Conservation (phyloP, 83 land plant genomes). For the Picea mariana region DNA sequence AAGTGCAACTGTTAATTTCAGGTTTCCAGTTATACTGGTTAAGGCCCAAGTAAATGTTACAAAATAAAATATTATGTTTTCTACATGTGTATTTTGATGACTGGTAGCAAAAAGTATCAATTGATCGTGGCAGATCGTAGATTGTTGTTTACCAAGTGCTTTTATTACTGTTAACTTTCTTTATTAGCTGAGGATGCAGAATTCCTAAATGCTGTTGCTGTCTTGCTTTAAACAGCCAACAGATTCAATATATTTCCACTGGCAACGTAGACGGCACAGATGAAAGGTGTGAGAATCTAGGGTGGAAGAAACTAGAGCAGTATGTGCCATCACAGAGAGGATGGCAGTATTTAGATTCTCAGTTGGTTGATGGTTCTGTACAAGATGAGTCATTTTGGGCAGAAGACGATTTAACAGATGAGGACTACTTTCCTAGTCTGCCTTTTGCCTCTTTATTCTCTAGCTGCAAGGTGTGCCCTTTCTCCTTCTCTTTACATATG, state of each 20-base stretch:
- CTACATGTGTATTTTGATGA: neutral
- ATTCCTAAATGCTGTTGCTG: neutral
- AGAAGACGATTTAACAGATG: slow-evolving; percentile 49
- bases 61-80: no score
- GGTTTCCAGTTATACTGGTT: no score
- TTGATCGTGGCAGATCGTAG: neutral
- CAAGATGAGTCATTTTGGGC: slow-evolving; percentile 21
- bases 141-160: neutral
- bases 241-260: slow-evolving; percentile 57
- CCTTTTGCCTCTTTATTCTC: slow-evolving; percentile 81
- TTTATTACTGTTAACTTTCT: neutral
- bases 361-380: slow-evolving; percentile 36
- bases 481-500: neutral
- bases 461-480: slow-evolving; percentile 53
- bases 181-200: neutral
- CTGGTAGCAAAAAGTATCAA: neutral
- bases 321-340: slow-evolving; percentile 48
- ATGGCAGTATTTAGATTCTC: slow-evolving; percentile 53
- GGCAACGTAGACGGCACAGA: slow-evolving; percentile 45
- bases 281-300: slow-evolving; percentile 56
- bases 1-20: no score
- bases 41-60: no score
- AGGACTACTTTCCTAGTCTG: slow-evolving; percentile 72
- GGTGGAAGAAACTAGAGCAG: slow-evolving; percentile 63
- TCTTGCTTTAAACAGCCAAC: slow-evolving; percentile 20